phyloP scores from a whole-genome alignment of 768 basidiomycete genomes.

The Leccinum subgranulosum region DNA sequence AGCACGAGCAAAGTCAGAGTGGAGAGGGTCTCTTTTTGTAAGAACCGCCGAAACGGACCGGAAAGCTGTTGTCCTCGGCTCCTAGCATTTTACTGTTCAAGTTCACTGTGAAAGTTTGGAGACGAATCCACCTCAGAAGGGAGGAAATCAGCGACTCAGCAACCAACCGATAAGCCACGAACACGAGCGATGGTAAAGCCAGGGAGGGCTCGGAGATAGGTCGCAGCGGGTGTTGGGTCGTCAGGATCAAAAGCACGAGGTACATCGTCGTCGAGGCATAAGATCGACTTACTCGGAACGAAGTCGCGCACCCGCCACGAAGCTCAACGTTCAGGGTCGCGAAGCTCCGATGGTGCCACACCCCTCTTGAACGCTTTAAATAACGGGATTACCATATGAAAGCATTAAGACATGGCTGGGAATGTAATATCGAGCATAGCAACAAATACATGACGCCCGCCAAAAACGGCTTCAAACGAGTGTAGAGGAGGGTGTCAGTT shows the following conservation, averaged over 20 bases:
- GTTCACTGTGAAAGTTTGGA: conserved; percentile 16
- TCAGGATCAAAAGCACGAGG: conserved; percentile 3
- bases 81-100: conserved; percentile 4
- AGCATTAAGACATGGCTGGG: conserved; percentile 34
- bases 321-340: conserved; percentile 9
- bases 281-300: conserved; percentile 11
- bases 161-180: conserved; percentile 9
- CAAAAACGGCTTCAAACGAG: conserved; percentile 29
- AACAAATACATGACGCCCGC: conserved; percentile 33
- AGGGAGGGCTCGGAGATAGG: conserved; percentile 10
- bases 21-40: conserved; percentile 17
- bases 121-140: conserved; percentile 6
- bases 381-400: conserved; percentile 34
- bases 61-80: conserved; percentile 14
- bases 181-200: conserved; percentile 2
- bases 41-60: conserved; percentile 6
- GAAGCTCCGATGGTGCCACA: conserved; percentile 5
- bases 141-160: conserved; percentile 2
- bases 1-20: not conserved
- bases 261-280: not conserved
- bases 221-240: not conserved
- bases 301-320: not conserved
- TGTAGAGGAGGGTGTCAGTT: conserved; percentile 27
- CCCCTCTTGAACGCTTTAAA: conserved; percentile 20
- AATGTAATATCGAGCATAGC: conserved; percentile 32